Base-by-base conservation (phyloP, 2,329 filamentous ascomycete species). In the Aspergillus sp. region DNA sequence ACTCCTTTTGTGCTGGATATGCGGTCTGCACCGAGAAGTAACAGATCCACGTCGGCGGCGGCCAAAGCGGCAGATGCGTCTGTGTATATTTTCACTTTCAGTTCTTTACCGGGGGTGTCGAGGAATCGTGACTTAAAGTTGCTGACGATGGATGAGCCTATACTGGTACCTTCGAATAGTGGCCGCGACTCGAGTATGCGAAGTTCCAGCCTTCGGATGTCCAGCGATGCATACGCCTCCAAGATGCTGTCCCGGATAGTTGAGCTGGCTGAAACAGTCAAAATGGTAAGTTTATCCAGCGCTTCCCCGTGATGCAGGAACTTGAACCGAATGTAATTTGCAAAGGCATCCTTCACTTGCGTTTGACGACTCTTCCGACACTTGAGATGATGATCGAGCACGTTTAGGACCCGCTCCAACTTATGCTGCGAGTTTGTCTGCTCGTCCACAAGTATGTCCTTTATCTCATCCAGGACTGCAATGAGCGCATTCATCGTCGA, bases 131-230 rank as follows among this genome's bases (percentile, higher is more conserved):
- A 58, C 49, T 63, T 65, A 23, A 66, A 71, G 8, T 66, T 61
- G 7, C 64, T 73, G 59, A 60, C 60, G 39, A 63, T 65, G 51
- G 58, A 74, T 69, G 64, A 84, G 61, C 84, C 85, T 54, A 87
- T 79, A 8, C 78, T 81, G 4, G 84, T 84, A 7, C 88, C 88
- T 73, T 91, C 88, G 64, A 82, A 90, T 0, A 87, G 78, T 0
- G 88, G 88, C 0, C 88, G 80, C 2, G 88, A 90, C 70, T 90
- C 88, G 3, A 91, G 78, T 30, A 91, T 77, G 4, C 81, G 82
- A 17, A 90, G 71, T 53, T 87, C 81, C 8, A 89, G 68, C 0
- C 47, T 62, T 62, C 66, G 30, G 7, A 80, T 69, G 1, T 67
- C 71, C 2, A 76, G 69, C 1, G 66, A 64, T 0, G 68, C 64